Base-by-base conservation (phyloP, 495 filamentous ascomycete genomes). In the Penicillium canariense region DNA sequence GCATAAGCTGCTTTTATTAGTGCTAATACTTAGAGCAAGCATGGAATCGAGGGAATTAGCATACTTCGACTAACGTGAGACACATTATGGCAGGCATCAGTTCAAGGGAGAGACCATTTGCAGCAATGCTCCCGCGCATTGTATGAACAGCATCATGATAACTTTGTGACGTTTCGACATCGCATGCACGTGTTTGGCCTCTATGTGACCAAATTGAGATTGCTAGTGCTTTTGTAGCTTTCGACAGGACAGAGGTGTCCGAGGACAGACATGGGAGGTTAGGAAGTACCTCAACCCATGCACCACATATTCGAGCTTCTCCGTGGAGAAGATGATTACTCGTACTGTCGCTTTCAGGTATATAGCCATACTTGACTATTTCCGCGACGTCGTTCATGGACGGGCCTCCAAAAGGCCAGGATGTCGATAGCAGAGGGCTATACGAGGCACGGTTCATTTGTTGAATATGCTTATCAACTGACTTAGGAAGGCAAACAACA, bases 251-350 rank as follows among this genome's bases (percentile, higher is more conserved):
- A 7, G 20, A 35, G n/a, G 58, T 39, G 25, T 28, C 20, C 3
- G 27, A 25, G 0, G 52, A 28, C 8, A 48, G 48, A 25, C 30
- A 26, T 14, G 57, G 40, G 5, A 76, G 59, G 1, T 48, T 56
- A 0, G 70, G 67, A 5, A 74, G 62, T 1, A 68, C 63, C 52
- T 71, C 71, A 0, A 73, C 66, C 71, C 71, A 76, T 3, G 63
- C 55, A 4, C 73, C 73, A 34, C 73, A 74, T 26, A 76, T 68
- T 35, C 68, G 67, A 30, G 70, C 60, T 32, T 52, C 27, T 47
- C 55, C 51, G 1, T 36, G 46, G 31, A 11, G 4, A 30, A 22
- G 26, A 15, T 17, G 14, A 15, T 27, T 5, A 14, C 28, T 27
- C 3, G 40, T 8, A 17, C 48, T 20, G 51, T 54, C 25, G 6